Evolutionary conservation across 2,329 filamentous ascomycete species (phyloP), one percentile per base, ranked within the genome.

Genomic region (Colletotrichum tabaci): DNA sequence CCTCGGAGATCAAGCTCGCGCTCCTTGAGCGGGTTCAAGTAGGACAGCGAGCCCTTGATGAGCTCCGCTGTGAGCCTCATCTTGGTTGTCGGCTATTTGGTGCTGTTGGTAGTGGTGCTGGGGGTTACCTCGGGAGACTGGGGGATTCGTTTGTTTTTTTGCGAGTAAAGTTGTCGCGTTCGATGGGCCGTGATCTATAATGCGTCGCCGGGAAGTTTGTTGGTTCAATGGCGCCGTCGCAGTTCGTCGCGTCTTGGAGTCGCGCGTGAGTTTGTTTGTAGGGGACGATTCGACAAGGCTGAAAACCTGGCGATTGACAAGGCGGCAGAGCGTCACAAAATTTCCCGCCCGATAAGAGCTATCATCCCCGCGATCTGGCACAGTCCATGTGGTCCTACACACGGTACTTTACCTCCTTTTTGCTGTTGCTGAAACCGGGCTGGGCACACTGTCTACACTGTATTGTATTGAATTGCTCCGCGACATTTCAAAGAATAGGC

Each of bases 1-100:
- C 96, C 96, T 98, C 96, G 92, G 79, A 99, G 94, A 88, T 98
- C 95, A 83, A 99, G 91, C 90, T 99, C 96, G 84, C 96, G 94
- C 89, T 99, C 96, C 87, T 96, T 97, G 84, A 99, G 90, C 82
- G 96, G 95, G 86, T 98, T 99, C 85, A 98, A 93, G 89, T 98
- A 99, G 83, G 96, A 98, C 77, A 98, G 93, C 81, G 96, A 98
- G 84, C 91, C 92, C 84, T 94, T 91, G 86, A 99, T 97, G 80
- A 98, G 91, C 84, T 98, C 96, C 77, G 94, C 92, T 74, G 96
- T 98, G 86, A 99, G 91, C 88, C 96, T 92, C 96, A 99, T 98
- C 76, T 81, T 86, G 82, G 77, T 66, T 62, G 70, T 62, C 50
- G 47, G 50, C 69, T 75, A 67, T 12, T 35, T 65, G 71, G 71